These are phyloP conservation scores for Macrophomina phaseolina DNA, from an alignment of 2,329 filamentous ascomycete species.

Conservation along the genomic window DNA sequence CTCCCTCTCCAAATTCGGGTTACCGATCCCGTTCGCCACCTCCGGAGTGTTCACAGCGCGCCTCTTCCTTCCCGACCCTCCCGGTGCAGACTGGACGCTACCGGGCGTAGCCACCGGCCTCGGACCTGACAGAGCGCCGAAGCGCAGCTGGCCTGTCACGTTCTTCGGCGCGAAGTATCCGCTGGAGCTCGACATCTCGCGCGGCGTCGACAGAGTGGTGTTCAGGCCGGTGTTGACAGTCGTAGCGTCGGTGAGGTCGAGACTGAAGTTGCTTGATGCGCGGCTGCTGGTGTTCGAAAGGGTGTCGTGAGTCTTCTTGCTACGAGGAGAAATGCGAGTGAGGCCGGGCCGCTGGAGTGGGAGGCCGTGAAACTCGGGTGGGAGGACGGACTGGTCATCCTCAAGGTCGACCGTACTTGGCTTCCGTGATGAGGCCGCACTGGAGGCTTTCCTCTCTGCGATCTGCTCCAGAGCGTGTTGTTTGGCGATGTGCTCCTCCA, in stretches of 20 bases:
- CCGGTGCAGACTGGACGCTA: neutral
- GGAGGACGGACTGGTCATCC: neutral
- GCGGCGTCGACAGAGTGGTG: neutral
- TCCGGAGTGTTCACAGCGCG: neutral
- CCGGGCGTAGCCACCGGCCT: neutral
- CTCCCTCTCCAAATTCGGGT: neutral
- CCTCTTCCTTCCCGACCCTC: neutral
- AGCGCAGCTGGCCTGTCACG: neutral
- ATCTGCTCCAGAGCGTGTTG: neutral
- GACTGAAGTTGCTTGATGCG: neutral
- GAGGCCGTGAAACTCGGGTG: neutral
- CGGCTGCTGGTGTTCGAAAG: neutral
- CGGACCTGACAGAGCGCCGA: neutral
- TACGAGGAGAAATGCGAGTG: neutral
- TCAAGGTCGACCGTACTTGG: neutral
- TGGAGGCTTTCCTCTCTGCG: neutral
- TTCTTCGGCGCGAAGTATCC: neutral
- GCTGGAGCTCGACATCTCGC: neutral
- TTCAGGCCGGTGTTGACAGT: neutral
- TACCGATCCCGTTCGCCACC: neutral
- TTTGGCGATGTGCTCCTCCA: neutral
- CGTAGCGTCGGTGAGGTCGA: constrained; percentile 2
- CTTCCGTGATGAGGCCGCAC: neutral
- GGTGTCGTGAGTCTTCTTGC: neutral
- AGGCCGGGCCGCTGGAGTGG: neutral